Evolutionary conservation across 768 basidiomycete genomes (phyloP).

Genomic region (Leccinum obscurum): DNA sequence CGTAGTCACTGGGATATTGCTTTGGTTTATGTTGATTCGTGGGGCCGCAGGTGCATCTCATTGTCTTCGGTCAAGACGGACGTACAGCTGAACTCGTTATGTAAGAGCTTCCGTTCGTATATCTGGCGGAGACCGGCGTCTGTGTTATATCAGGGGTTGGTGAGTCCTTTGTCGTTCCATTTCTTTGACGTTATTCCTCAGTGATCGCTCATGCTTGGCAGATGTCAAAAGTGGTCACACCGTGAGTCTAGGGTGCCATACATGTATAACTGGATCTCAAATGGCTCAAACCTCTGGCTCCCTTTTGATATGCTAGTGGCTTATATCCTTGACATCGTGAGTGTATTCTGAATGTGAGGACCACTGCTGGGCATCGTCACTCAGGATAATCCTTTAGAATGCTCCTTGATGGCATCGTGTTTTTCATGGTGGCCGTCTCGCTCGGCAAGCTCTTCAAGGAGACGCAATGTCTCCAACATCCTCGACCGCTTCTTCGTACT

Average conservation of each 20-base stretch:
- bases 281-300: not conserved
- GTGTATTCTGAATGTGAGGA: not conserved
- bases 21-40: not conserved
- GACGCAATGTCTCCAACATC: no score
- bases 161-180: not conserved
- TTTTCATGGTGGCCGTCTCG: no score
- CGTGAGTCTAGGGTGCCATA: not conserved
- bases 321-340: not conserved
- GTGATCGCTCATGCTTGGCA: not conserved
- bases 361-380: no score
- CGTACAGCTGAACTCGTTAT: not conserved
- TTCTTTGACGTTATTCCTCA: not conserved
- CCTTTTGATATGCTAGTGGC: not conserved
- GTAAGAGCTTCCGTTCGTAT: not conserved
- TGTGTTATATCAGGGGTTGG: not conserved
- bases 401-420: no score
- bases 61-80: not conserved
- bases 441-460: no score
- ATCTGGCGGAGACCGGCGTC: not conserved
- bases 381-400: no score
- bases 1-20: not conserved
- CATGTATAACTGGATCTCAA: not conserved
- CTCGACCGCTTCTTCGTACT: no score
- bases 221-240: rapidly evolving
- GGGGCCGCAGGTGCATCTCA: not conserved